Conservation (phyloP, 495 filamentous ascomycete species). For the Ascodesmis nigricans region DNA sequence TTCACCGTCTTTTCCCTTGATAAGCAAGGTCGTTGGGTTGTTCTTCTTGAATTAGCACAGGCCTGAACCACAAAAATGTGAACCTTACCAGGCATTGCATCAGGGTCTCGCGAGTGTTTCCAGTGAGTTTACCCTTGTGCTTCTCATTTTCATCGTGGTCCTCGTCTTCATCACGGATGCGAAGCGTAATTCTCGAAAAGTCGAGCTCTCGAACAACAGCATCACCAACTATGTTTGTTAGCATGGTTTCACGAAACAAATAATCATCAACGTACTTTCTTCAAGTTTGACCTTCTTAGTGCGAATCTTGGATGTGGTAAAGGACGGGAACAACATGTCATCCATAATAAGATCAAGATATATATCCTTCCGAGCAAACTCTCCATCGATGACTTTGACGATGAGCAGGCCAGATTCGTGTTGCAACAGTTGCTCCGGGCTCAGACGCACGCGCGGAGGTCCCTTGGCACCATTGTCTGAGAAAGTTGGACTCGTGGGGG, state of each 20-base stretch:
- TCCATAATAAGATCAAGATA: slow-evolving; percentile 82
- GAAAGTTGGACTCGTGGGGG: slow-evolving; percentile 1
- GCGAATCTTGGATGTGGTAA: slow-evolving; percentile 46
- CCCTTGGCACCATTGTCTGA: slow-evolving; percentile 27
- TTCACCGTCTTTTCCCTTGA: slow-evolving; percentile 54
- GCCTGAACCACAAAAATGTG: not conserved
- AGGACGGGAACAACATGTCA: slow-evolving; percentile 81
- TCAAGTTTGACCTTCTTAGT: slow-evolving; percentile 45
- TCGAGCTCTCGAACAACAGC: slow-evolving; percentile 92
- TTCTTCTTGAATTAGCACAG: slow-evolving; percentile 32
- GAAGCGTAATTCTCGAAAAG: slow-evolving; percentile 76
- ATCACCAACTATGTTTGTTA: slow-evolving; percentile 41
- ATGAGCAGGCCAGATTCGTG: slow-evolving; percentile 88
- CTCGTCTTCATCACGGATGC: slow-evolving; percentile 54
- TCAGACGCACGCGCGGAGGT: slow-evolving; percentile 54
- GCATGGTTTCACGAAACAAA: not conserved
- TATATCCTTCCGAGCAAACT: slow-evolving; percentile 51
- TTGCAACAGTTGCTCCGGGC: slow-evolving; percentile 52
- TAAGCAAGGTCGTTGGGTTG: slow-evolving; percentile 57
- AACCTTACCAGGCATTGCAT: slow-evolving; percentile 57
- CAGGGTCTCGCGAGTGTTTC: slow-evolving; percentile 65
- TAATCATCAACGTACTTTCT: slow-evolving; percentile 35
- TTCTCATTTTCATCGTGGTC: slow-evolving; percentile 46
- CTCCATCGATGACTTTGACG: slow-evolving; percentile 78
- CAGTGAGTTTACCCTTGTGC: slow-evolving; percentile 59